Conservation (phyloP, 768 basidiomycete species). For the Lactifluus rugatus region DNA sequence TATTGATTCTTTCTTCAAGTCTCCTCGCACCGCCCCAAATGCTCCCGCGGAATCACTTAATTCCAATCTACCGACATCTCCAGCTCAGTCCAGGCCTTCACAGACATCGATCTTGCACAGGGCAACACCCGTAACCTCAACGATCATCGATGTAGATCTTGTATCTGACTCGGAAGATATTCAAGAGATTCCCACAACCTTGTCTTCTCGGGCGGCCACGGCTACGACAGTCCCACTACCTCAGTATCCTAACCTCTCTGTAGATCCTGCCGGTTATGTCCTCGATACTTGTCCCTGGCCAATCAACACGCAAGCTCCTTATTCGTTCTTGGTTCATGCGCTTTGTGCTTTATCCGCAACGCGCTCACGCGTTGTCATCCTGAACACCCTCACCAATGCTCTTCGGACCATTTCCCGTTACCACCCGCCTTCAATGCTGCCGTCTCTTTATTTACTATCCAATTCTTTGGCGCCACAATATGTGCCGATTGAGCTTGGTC, state of each 20-base stretch:
- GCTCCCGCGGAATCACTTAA: constrained; percentile 6
- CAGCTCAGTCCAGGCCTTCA: not conserved
- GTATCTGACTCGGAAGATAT: constrained; percentile 19
- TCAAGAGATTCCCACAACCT: not conserved
- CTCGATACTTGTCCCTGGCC: constrained; percentile 37
- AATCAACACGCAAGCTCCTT: constrained; percentile 39
- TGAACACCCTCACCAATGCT: constrained; percentile 63
- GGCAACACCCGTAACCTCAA: constrained; percentile 10
- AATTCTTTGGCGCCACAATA: constrained; percentile 75
- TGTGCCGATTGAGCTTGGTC: constrained; percentile 55
- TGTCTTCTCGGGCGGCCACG: not conserved
- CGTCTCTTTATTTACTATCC: constrained; percentile 74
- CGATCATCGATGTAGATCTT: constrained; percentile 30
- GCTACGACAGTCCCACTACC: constrained; percentile 1
- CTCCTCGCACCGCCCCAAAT: not conserved
- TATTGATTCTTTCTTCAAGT: constrained; percentile 15
- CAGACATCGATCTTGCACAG: constrained; percentile 1
- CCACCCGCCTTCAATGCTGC: constrained; percentile 59
- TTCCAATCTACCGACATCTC: not conserved
- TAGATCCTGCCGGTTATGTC: constrained; percentile 42
- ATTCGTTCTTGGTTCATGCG: constrained; percentile 60
- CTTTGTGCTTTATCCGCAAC: constrained; percentile 54
- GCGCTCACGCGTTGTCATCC: constrained; percentile 60
- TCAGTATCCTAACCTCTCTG: constrained; percentile 29
- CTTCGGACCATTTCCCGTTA: constrained; percentile 56